A percentile compares a stretch with the other conserved stretches of the same genome.
Evolutionary conservation across 768 basidiomycete genomes (phyloP).

Genomic region (Mycena venus): DNA sequence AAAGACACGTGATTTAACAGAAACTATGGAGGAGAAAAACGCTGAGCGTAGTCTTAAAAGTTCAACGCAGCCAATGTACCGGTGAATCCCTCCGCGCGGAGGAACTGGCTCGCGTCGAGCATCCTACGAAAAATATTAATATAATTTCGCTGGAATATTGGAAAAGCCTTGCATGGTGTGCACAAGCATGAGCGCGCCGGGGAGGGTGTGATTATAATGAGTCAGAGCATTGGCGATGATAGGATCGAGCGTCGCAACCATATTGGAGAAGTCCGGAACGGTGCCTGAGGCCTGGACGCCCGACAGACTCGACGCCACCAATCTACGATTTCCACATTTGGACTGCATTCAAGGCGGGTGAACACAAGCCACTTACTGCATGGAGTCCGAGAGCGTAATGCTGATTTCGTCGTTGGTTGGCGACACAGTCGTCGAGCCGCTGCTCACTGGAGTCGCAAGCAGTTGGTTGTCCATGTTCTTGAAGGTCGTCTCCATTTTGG

Average conservation of each 20-base stretch:
- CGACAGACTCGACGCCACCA: slow-evolving; percentile 45
- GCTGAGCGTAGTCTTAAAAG: slow-evolving; percentile 21
- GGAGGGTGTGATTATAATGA: slow-evolving; percentile 47
- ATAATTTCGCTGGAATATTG: background rate
- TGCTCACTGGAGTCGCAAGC: slow-evolving; percentile 41
- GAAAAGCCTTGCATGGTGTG: slow-evolving; percentile 43
- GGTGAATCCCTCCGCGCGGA: slow-evolving; percentile 46
- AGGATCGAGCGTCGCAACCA: slow-evolving; percentile 46
- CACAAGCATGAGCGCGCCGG: slow-evolving; percentile 40
- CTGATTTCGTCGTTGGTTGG: slow-evolving; percentile 53
- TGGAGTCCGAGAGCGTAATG: slow-evolving; percentile 43
- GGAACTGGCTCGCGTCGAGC: slow-evolving; percentile 52
- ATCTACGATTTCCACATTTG: slow-evolving; percentile 24
- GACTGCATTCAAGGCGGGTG: background rate
- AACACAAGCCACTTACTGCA: slow-evolving; percentile 42
- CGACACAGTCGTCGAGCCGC: slow-evolving; percentile 44
- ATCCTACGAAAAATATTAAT: slow-evolving; percentile 34
- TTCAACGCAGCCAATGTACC: slow-evolving; percentile 46
- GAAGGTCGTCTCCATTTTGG: slow-evolving; percentile 42
- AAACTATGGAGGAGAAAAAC: no score
- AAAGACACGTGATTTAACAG: no score
- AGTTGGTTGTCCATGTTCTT: slow-evolving; percentile 37
- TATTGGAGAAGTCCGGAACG: slow-evolving; percentile 42
- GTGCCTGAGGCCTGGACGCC: slow-evolving; percentile 37
- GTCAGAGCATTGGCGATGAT: slow-evolving; percentile 37